phyloP scores from a whole-genome alignment of 2,329 filamentous ascomycete genomes.

The Xylariaceae sp. region DNA sequence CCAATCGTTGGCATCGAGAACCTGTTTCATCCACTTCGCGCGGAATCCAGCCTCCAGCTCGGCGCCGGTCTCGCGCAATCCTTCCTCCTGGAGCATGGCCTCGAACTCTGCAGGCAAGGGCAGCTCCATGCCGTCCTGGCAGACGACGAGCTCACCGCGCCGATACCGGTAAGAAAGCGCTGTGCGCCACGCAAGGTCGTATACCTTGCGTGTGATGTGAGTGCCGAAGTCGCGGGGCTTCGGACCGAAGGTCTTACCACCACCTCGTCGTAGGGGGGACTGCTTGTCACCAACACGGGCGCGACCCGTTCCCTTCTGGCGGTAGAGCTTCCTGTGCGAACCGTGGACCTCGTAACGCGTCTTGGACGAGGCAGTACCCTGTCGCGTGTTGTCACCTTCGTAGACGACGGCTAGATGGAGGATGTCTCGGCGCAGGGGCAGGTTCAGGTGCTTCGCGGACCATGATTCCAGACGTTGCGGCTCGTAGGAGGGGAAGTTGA shows the following conservation, averaged over 20 bases:
- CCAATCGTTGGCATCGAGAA: conserved; percentile 68
- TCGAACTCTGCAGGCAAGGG: conserved; percentile 47
- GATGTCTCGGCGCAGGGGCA: conserved; percentile 85
- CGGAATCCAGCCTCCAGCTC: conserved; percentile 52
- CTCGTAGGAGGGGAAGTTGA: conserved; percentile 85
- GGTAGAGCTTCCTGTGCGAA: conserved; percentile 72
- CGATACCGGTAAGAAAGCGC: conserved; percentile 88
- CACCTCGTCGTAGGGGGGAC: conserved; percentile 75
- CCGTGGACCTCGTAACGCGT: conserved; percentile 79
- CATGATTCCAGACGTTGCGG: conserved; percentile 73
- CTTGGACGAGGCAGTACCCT: conserved; percentile 80
- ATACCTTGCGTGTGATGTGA: conserved; percentile 77
- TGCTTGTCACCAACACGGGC: conserved; percentile 78
- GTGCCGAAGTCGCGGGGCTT: conserved; percentile 88
- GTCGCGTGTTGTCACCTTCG: conserved; percentile 83
- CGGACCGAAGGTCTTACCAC: conserved; percentile 86
- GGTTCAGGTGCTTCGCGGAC: conserved; percentile 73
- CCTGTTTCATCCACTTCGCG: conserved; percentile 57
- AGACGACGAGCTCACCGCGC: conserved; percentile 78
- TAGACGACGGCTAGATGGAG: conserved; percentile 88
- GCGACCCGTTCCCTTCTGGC: conserved; percentile 79
- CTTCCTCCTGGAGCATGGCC: conserved; percentile 34
- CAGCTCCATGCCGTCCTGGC: conserved; percentile 73
- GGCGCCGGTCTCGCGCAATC: conserved; percentile 35
- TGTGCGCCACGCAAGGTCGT: conserved; percentile 92